These are phyloP conservation scores for Knufia petricola DNA, from an alignment of 2,329 filamentous ascomycete species.

Conservation along the genomic window DNA sequence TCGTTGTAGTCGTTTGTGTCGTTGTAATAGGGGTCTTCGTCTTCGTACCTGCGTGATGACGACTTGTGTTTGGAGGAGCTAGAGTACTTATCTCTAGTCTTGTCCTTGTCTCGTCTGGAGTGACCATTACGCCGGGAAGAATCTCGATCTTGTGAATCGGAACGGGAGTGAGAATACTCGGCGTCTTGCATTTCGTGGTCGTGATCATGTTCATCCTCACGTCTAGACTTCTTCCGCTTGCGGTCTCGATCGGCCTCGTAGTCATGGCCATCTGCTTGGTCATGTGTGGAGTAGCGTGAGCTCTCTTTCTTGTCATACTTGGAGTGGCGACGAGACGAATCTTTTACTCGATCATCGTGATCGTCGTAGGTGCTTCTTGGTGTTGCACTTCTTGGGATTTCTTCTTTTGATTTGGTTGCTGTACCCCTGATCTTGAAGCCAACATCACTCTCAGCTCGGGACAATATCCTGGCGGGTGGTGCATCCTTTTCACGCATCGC, in stretches of 20 bases:
- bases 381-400: conserved; percentile 2
- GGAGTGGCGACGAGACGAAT: conserved; percentile 15
- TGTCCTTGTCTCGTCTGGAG: conserved; percentile 51
- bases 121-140: conserved; percentile 55
- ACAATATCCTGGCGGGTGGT: conserved; percentile 12
- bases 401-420: conserved; percentile 20
- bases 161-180: conserved; percentile 50
- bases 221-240: conserved; percentile 26
- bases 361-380: conserved; percentile 13
- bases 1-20: conserved; percentile 29
- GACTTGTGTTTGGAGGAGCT: conserved; percentile 28
- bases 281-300: conserved; percentile 17
- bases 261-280: conserved; percentile 19
- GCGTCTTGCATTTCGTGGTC: conserved; percentile 35
- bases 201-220: conserved; percentile 34
- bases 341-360: conserved; percentile 17
- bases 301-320: conserved; percentile 30
- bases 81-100: conserved; percentile 24
- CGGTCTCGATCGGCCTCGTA: conserved; percentile 18
- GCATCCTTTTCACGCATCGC: conserved; percentile 58
- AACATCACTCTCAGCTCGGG: conserved; percentile 13
- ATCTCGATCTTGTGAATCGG: conserved; percentile 46
- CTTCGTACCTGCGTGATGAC: conserved; percentile 40
- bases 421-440: conserved; percentile 24
- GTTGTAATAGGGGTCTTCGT: conserved; percentile 23